phyloP scores from a whole-genome alignment of 106 monocot species.

The Dendrobium officinale region DNA sequence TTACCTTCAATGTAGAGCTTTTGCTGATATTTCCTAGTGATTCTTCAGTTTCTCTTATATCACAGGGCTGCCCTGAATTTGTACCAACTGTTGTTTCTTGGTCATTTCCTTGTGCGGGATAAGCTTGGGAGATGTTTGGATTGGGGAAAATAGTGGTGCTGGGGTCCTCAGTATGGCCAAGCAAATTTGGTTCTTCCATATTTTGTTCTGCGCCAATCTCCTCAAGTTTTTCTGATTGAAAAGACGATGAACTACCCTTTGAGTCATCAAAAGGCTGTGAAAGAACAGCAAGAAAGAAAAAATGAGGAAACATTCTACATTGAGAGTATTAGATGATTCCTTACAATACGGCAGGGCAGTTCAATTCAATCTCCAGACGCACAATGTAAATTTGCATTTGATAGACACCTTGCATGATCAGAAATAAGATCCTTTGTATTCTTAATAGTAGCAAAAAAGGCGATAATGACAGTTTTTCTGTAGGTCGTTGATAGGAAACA shows the following conservation, averaged over 20 bases:
- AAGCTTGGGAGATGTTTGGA: not conserved
- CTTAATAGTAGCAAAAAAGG: too few relatives aligned
- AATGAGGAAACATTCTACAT: not conserved
- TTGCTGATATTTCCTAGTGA: not conserved
- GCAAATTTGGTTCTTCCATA: not conserved
- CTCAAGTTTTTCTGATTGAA: constrained; percentile 3
- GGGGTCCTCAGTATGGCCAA: not conserved
- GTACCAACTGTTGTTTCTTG: not conserved
- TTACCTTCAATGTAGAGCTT: constrained; percentile 7
- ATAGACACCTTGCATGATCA: too few relatives aligned
- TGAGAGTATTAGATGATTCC: too few relatives aligned
- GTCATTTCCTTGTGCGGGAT: not conserved
- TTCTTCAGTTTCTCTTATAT: not conserved
- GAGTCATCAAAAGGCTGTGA: constrained; percentile 1
- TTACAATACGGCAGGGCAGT: too few relatives aligned
- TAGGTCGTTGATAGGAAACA: too few relatives aligned
- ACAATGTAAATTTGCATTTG: too few relatives aligned
- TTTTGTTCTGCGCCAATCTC: not conserved
- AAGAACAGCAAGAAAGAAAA: not conserved
- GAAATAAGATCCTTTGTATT: too few relatives aligned
- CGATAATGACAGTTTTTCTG: too few relatives aligned
- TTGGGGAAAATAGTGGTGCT: not conserved
- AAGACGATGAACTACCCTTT: not conserved
- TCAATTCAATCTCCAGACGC: too few relatives aligned
- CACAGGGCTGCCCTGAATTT: too few relatives aligned